A percentile compares a stretch with the other conserved stretches of the same genome.
Conservation (phyloP, 345 rosid genomes). For the Draba incana region DNA sequence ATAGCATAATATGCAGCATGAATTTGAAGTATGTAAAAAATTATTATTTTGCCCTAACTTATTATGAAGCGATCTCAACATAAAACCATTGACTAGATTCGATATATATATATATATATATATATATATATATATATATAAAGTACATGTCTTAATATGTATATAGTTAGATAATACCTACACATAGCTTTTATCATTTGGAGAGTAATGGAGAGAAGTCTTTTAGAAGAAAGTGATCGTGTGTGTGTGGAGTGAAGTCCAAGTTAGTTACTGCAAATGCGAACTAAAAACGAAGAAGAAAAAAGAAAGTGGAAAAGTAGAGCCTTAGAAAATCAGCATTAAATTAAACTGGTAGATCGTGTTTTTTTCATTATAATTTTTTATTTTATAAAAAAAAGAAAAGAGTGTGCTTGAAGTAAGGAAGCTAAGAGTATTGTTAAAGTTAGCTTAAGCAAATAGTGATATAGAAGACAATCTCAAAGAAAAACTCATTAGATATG, state of each 20-base stretch:
- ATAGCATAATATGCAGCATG: not conserved
- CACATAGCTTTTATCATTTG: conserved; percentile 32
- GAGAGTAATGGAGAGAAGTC: conserved; percentile 39
- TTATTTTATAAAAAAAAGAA: not conserved
- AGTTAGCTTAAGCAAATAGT: conserved; percentile 32
- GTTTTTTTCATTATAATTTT: not conserved
- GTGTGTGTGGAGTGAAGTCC: conserved; percentile 42
- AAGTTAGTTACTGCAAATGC: conserved; percentile 42
- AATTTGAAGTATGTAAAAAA: not conserved
- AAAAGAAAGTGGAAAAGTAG: conserved; percentile 30
- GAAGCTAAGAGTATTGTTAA: conserved; percentile 40
- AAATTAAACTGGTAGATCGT: conserved; percentile 28
- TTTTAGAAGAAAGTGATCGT: conserved; percentile 42
- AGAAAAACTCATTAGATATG: conserved; percentile 22
- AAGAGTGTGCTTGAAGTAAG: conserved; percentile 44
- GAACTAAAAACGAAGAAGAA: conserved; percentile 16
- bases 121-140: not conserved
- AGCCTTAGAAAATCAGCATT: conserved; percentile 43
- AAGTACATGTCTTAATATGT: conserved; percentile 1
- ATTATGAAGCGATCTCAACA: conserved; percentile 23
- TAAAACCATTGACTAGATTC: conserved; percentile 17
- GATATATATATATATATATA: not conserved
- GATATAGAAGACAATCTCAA: conserved; percentile 19
- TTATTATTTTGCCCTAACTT: no score
- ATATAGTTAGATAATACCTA: not conserved